These are phyloP conservation scores for Schwanniomyces polymorphus DNA, from an alignment of 805 yeast genomes.

Conservation along the genomic window DNA sequence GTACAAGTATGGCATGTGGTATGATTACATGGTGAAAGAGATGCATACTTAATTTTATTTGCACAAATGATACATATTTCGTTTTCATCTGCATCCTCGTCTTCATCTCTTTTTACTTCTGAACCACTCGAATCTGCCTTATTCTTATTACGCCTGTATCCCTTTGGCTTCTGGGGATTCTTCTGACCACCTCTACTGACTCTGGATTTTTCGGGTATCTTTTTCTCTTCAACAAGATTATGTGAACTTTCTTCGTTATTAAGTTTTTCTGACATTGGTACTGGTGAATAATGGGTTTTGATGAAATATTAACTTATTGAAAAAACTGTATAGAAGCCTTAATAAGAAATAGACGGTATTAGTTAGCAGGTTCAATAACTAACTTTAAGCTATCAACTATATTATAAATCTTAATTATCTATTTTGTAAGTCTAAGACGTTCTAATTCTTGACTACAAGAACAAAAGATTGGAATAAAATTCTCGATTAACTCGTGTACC, in stretches of 20 bases:
- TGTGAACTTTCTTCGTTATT: background rate
- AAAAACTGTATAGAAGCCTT: background rate
- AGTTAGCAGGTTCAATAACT: too few relatives aligned
- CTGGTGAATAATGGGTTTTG: background rate
- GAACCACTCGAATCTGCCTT: constrained; percentile 6
- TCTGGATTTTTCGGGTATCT: constrained; percentile 4
- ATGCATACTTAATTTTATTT: constrained; percentile 58
- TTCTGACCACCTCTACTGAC: constrained; percentile 5
- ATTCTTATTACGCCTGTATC: constrained; percentile 3
- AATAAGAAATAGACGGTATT: background rate
- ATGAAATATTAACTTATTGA: background rate
- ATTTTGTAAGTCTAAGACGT: too few relatives aligned
- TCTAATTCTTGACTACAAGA: too few relatives aligned
- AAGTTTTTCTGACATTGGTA: background rate
- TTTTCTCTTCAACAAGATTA: background rate
- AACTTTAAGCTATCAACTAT: too few relatives aligned
- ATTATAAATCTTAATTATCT: too few relatives aligned
- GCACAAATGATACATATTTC: constrained; percentile 83
- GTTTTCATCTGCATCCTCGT: constrained; percentile 30
- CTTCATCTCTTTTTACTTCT: constrained; percentile 19
- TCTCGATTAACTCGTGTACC: background rate
- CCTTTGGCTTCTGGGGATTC: constrained; percentile 1
- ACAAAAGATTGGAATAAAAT: background rate
- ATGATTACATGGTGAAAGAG: constrained; percentile 83
- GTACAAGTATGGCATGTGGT: constrained; percentile 80